phyloP scores from a whole-genome alignment of 2,329 filamentous ascomycete species.

The Didymella exigua region DNA sequence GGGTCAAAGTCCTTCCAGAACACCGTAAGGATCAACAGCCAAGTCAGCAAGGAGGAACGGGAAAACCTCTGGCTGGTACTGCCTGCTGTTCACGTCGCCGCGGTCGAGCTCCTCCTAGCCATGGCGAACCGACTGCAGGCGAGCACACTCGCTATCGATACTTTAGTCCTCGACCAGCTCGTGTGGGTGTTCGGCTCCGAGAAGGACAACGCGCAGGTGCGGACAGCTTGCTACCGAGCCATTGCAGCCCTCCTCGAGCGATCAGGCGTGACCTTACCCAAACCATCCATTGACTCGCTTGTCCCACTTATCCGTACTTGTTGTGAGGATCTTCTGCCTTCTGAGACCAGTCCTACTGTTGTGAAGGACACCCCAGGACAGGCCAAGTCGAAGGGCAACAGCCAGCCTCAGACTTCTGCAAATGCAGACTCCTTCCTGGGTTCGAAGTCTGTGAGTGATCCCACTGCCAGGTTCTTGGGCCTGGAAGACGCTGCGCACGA shows the following conservation, averaged over 20 bases:
- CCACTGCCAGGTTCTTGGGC: conserved; percentile 46
- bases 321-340: conserved; percentile 73
- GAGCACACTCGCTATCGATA: conserved; percentile 64
- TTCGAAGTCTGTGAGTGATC: conserved; percentile 40
- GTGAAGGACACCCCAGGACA: conserved; percentile 48
- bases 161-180: conserved; percentile 72
- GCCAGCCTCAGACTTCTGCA: conserved; percentile 47
- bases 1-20: conserved; percentile 48
- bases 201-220: conserved; percentile 58
- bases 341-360: conserved; percentile 42
- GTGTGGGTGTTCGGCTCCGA: conserved; percentile 70
- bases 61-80: conserved; percentile 77
- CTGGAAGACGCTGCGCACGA: conserved; percentile 63
- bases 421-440: conserved; percentile 77
- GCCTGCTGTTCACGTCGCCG: conserved; percentile 74
- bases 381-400: conserved; percentile 50
- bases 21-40: conserved; percentile 67
- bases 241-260: conserved; percentile 63
- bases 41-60: conserved; percentile 78
- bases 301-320: conserved; percentile 67
- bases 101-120: conserved; percentile 65
- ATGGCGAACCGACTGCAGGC: conserved; percentile 64
- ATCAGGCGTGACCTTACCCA: conserved; percentile 70
- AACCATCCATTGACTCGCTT: conserved; percentile 68
- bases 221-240: conserved; percentile 66